These are phyloP conservation scores for Ceriops zippeliana DNA, from an alignment of 345 rosid species.

Conservation along the genomic window DNA sequence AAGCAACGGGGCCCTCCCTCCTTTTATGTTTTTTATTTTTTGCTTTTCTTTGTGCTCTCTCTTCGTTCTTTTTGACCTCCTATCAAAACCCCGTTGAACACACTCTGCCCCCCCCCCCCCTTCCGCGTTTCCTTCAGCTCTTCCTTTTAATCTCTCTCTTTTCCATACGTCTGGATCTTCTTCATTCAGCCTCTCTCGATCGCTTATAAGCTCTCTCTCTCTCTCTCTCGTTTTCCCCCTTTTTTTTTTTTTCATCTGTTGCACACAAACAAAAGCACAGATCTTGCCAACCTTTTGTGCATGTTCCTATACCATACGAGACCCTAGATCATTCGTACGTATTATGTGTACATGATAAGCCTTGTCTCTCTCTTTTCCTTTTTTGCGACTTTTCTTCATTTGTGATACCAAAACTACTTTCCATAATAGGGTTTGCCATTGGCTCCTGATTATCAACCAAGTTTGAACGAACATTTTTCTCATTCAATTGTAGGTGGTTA, in stretches of 20 bases:
- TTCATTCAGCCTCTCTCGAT: constrained; percentile 7
- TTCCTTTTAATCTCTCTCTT: constrained; percentile 6
- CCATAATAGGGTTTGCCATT: too few species aligned
- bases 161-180: constrained; percentile 1
- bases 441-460: too few species aligned
- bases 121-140: not conserved
- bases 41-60: not conserved
- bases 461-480: too few species aligned
- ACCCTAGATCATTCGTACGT: too few species aligned
- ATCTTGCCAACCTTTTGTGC: too few species aligned
- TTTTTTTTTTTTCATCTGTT: constrained; percentile 9
- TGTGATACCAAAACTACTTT: too few species aligned
- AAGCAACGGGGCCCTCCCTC: not conserved
- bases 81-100: constrained; percentile 31
- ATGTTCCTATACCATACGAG: not conserved
- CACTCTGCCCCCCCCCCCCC: constrained; percentile 18
- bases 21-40: too few species aligned
- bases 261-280: not conserved
- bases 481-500: too few species aligned
- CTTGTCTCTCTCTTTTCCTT: too few species aligned
- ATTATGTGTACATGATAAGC: too few species aligned
- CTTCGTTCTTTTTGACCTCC: constrained; percentile 41
- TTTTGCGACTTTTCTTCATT: too few species aligned
- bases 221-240: constrained; percentile 4
- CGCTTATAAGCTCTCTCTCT: not conserved